phyloP scores from a whole-genome alignment of 108 stramenopile genomes.

The Nitzschia palea region DNA sequence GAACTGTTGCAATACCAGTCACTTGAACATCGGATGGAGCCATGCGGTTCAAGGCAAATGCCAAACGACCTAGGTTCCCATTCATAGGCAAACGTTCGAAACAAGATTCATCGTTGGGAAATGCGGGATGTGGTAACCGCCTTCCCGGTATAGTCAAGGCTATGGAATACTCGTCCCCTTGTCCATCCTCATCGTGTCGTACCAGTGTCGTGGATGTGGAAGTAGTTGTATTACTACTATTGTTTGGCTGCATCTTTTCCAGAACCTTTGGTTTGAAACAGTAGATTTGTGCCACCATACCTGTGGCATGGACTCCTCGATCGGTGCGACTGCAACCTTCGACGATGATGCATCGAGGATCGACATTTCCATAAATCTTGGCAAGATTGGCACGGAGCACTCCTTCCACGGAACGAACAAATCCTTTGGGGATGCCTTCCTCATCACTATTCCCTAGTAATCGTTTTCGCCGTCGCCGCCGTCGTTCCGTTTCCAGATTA shows the following conservation, averaged over 20 bases:
- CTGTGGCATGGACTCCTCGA: slow-evolving; percentile 76
- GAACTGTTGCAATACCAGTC: slow-evolving; percentile 49
- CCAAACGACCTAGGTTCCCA: slow-evolving; percentile 52
- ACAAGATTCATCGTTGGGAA: slow-evolving; percentile 46
- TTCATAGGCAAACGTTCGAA: slow-evolving; percentile 69
- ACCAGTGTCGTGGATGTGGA: neutral
- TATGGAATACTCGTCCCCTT: neutral
- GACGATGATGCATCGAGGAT: slow-evolving; percentile 54
- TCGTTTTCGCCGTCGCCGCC: slow-evolving; percentile 2
- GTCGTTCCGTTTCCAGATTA: neutral
- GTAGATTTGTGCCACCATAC: slow-evolving; percentile 73
- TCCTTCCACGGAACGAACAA: slow-evolving; percentile 42
- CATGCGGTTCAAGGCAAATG: slow-evolving; percentile 79
- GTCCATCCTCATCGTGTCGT: too few species aligned
- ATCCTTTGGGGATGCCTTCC: slow-evolving; percentile 1
- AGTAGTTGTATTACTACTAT: neutral
- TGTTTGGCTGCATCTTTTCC: neutral
- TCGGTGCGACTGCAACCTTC: slow-evolving; percentile 86
- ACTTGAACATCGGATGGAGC: slow-evolving; percentile 68
- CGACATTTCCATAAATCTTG: slow-evolving; percentile 75
- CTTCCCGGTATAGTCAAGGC: slow-evolving; percentile 42
- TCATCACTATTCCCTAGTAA: too few species aligned
- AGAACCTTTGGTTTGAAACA: slow-evolving; percentile 33
- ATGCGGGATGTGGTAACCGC: slow-evolving; percentile 49
- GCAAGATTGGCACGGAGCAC: slow-evolving; percentile 52